phyloP scores from a whole-genome alignment of 2,329 filamentous ascomycete species.

The Fusarium dlaminii region DNA sequence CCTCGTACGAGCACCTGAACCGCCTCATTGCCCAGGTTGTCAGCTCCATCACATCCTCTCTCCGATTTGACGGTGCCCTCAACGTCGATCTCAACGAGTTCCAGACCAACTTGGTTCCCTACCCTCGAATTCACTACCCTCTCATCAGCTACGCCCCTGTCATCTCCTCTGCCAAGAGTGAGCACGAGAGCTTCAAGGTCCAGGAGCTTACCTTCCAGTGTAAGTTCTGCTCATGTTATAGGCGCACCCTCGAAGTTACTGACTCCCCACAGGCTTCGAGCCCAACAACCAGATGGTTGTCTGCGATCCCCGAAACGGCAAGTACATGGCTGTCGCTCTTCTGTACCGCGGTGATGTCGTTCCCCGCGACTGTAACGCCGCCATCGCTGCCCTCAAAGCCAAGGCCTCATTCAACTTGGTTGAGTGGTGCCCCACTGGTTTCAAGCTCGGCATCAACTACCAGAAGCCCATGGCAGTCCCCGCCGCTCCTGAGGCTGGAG shows the following conservation, averaged over 20 bases:
- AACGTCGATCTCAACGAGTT: conserved; percentile 82
- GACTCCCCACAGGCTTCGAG: conserved; percentile 68
- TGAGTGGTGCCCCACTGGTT: conserved; percentile 79
- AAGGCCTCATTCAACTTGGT: conserved; percentile 78
- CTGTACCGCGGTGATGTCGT: conserved; percentile 78
- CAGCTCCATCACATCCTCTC: conserved; percentile 77
- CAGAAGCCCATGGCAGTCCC: conserved; percentile 72
- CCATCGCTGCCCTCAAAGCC: conserved; percentile 74
- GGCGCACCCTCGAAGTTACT: conserved; percentile 28
- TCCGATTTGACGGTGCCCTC: conserved; percentile 77
- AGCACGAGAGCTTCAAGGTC: conserved; percentile 89
- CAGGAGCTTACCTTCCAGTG: conserved; percentile 79
- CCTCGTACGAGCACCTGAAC: conserved; percentile 77
- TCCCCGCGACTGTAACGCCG: conserved; percentile 73
- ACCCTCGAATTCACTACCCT: conserved; percentile 79
- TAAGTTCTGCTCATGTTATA: conserved; percentile 51
- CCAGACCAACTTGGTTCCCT: conserved; percentile 80
- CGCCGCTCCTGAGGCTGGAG: conserved; percentile 62
- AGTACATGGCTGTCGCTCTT: conserved; percentile 80
- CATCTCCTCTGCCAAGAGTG: conserved; percentile 77
- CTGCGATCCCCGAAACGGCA: conserved; percentile 77
- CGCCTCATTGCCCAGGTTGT: conserved; percentile 78
- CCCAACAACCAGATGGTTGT: conserved; percentile 84
- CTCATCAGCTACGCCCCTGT: conserved; percentile 78
- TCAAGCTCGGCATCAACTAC: conserved; percentile 82